Conservation (phyloP, 208 protist species). For the Vickermania spadyakhi region DNA sequence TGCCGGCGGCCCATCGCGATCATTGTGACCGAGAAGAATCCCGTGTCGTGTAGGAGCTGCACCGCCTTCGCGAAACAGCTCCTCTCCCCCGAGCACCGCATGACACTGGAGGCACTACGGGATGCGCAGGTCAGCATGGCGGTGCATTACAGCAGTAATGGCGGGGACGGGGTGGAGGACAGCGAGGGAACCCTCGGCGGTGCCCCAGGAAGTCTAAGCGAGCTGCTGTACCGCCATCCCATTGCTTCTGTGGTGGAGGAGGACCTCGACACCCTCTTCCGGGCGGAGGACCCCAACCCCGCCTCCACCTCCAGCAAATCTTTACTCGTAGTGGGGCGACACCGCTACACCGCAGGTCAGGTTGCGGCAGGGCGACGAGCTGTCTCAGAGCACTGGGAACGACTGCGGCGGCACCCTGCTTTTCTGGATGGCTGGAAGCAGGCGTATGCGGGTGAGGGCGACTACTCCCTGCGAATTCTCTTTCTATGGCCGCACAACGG, state of each 20-base stretch:
- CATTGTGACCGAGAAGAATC: background rate
- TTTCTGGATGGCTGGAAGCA: slow-evolving; percentile 1
- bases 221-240: background rate
- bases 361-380: background rate
- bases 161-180: background rate
- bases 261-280: background rate
- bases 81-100: background rate
- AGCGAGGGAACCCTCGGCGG: background rate
- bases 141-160: background rate
- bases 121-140: background rate
- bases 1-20: background rate
- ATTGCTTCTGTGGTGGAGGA: background rate
- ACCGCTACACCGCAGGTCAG: background rate
- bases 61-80: background rate
- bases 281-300: background rate
- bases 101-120: background rate
- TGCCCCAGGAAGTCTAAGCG: background rate
- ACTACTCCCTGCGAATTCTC: slow-evolving; percentile 47
- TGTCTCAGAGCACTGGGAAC: background rate
- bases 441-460: slow-evolving; percentile 31
- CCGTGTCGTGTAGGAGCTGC: background rate
- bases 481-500: slow-evolving; percentile 78
- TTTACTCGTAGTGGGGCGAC: background rate
- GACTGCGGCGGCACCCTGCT: slow-evolving; percentile 1
- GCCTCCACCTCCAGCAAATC: background rate